Conservation (phyloP, 73 alveolate species). For the Blepharisma stoltei region DNA sequence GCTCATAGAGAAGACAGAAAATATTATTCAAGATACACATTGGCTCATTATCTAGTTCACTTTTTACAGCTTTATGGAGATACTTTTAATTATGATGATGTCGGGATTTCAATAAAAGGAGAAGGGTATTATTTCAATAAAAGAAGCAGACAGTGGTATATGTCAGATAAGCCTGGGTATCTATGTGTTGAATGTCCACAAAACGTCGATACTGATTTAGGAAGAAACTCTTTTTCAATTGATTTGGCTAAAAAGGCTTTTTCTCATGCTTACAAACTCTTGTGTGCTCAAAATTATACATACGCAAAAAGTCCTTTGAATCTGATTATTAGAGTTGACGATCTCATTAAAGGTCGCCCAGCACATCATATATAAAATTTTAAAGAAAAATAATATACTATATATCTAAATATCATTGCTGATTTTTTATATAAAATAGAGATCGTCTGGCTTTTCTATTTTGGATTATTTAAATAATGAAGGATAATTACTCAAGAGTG, state of each 20-base stretch:
- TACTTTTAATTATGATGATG: constrained; percentile 70
- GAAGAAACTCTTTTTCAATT: constrained; percentile 13
- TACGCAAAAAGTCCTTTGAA: not conserved
- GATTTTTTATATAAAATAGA: too few relatives aligned
- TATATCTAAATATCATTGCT: too few relatives aligned
- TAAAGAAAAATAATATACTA: not conserved
- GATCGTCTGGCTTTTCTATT: too few relatives aligned
- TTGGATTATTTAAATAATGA: too few relatives aligned
- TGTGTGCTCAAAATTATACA: not conserved
- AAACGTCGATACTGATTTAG: constrained; percentile 17
- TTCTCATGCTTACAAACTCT: constrained; percentile 29
- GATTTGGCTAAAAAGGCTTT: constrained; percentile 27
- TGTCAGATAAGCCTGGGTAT: not conserved
- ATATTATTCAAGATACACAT: constrained; percentile 51
- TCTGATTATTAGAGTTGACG: constrained; percentile 20
- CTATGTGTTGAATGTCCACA: constrained; percentile 22
- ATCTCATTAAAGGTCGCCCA: not conserved
- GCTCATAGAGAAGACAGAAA: constrained; percentile 48
- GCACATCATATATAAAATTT: not conserved
- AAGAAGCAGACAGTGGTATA: not conserved
- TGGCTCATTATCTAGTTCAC: constrained; percentile 78
- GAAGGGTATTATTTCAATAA: constrained; percentile 67
- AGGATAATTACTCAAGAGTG: too few relatives aligned
- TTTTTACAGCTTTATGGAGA: constrained; percentile 88
- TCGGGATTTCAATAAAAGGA: constrained; percentile 78